Conservation (phyloP, 805 yeast species). For the Nakazawaea wickerhamii region DNA sequence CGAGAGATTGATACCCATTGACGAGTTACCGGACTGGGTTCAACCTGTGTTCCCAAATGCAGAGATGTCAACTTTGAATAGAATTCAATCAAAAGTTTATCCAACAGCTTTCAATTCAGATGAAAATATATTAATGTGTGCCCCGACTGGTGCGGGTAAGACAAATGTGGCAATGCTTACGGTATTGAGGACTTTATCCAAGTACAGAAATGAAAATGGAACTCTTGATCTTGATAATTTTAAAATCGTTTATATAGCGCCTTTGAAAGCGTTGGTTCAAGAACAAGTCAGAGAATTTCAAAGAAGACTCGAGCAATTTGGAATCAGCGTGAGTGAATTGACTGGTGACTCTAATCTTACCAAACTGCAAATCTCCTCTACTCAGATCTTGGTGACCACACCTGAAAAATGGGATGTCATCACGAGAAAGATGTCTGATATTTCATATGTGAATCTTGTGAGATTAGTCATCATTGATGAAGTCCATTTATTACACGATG, state of each 20-base stretch:
- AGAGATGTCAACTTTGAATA: constrained; percentile 64
- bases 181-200: constrained; percentile 54
- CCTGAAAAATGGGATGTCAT: constrained; percentile 98
- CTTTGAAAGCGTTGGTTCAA: constrained; percentile 90
- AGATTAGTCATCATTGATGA: constrained; percentile 82
- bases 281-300: constrained; percentile 88
- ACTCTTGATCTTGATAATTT: constrained; percentile 52
- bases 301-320: constrained; percentile 58
- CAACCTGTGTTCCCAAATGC: constrained; percentile 63
- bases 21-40: constrained; percentile 78
- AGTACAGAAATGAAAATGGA: constrained; percentile 38
- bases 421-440: constrained; percentile 73
- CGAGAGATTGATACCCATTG: constrained; percentile 47
- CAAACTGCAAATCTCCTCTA: constrained; percentile 65
- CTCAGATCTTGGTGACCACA: constrained; percentile 85
- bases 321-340: constrained; percentile 73
- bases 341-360: constrained; percentile 87
- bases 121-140: constrained; percentile 76
- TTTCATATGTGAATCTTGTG: constrained; percentile 59
- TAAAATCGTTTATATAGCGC: constrained; percentile 86
- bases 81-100: constrained; percentile 77
- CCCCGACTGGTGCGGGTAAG: constrained; percentile 99
- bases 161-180: constrained; percentile 94
- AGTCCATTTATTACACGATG: constrained; percentile 87
- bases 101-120: constrained; percentile 74